phyloP scores from a whole-genome alignment of 805 yeast species.

The Wickerhamomyces rabaulensis region DNA sequence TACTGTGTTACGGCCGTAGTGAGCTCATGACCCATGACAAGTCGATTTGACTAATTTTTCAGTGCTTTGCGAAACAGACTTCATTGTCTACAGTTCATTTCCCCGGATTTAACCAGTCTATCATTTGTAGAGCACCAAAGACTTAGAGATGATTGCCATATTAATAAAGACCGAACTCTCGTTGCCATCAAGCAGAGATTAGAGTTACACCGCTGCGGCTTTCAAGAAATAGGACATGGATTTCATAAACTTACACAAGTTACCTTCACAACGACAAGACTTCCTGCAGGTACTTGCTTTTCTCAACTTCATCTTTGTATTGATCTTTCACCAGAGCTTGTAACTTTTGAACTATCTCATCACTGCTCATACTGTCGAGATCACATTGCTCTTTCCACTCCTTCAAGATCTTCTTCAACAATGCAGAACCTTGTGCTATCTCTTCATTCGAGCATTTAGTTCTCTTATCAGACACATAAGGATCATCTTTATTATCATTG shows the following conservation, averaged over 20 bases:
- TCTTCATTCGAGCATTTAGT: constrained; percentile 49
- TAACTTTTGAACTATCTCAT: constrained; percentile 36
- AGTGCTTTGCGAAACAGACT: too few relatives aligned
- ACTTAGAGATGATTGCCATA: too few relatives aligned
- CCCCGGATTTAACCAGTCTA: too few relatives aligned
- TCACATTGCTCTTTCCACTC: constrained; percentile 27
- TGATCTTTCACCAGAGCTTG: constrained; percentile 27
- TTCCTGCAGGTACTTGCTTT: constrained; percentile 42
- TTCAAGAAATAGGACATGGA: too few relatives aligned
- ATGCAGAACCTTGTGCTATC: constrained; percentile 46
- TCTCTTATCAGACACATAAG: constrained; percentile 29
- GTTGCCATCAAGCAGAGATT: too few relatives aligned
- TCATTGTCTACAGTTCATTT: too few relatives aligned
- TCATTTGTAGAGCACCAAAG: too few relatives aligned
- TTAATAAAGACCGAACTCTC: too few relatives aligned
- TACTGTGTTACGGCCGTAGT: too few relatives aligned
- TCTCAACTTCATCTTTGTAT: constrained; percentile 21
- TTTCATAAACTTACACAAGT: too few relatives aligned
- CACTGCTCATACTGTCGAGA: constrained; percentile 21
- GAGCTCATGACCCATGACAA: too few relatives aligned
- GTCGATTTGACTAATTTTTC: too few relatives aligned
- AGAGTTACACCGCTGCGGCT: not conserved
- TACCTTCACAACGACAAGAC: constrained; percentile 30
- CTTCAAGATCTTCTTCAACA: constrained; percentile 37
- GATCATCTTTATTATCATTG: constrained; percentile 34